A percentile compares a stretch with the other conserved stretches of the same genome.
Evolutionary conservation across 2,329 filamentous ascomycete species (phyloP).

Genomic region (Aspergillus calidoustus): DNA sequence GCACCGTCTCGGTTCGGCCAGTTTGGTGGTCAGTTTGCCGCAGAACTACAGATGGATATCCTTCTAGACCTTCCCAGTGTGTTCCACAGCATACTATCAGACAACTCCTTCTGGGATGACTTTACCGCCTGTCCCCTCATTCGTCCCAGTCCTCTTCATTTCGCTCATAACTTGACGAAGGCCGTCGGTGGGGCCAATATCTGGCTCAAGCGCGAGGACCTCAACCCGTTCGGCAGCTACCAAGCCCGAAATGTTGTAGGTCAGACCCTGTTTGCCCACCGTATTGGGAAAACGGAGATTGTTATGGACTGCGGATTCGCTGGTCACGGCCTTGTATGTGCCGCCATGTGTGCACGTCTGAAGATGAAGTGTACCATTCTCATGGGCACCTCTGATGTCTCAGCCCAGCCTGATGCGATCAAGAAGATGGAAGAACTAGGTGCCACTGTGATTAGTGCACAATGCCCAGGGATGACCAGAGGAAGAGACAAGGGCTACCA

Average conservation of each 20-base stretch:
- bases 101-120: constrained; percentile 33
- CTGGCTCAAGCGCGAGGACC: constrained; percentile 94
- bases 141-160: constrained; percentile 83
- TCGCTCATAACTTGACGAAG: constrained; percentile 82
- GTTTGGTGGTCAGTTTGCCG: constrained; percentile 34
- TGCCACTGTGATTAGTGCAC: constrained; percentile 82
- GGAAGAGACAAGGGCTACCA: constrained; percentile 59
- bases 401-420: constrained; percentile 90
- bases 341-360: constrained; percentile 95
- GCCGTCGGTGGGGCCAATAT: constrained; percentile 89
- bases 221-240: constrained; percentile 95
- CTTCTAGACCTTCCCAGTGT: constrained; percentile 30
- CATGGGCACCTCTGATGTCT: constrained; percentile 96
- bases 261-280: constrained; percentile 83
- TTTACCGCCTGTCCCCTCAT: constrained; percentile 27
- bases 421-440: constrained; percentile 95
- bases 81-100: constrained; percentile 31
- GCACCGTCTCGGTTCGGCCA: constrained; percentile 25
- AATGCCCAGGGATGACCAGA: constrained; percentile 64
- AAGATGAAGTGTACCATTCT: constrained; percentile 96
- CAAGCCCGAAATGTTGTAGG: constrained; percentile 99
- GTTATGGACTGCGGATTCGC: constrained; percentile 96
- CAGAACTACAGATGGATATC: constrained; percentile 34
- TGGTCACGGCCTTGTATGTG: constrained; percentile 94
- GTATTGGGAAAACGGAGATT: constrained; percentile 91